Evolutionary conservation across 1,139 yeast genomes (phyloP), one percentile per base, ranked within the genome.

Genomic region (Pneumocystis murina): DNA sequence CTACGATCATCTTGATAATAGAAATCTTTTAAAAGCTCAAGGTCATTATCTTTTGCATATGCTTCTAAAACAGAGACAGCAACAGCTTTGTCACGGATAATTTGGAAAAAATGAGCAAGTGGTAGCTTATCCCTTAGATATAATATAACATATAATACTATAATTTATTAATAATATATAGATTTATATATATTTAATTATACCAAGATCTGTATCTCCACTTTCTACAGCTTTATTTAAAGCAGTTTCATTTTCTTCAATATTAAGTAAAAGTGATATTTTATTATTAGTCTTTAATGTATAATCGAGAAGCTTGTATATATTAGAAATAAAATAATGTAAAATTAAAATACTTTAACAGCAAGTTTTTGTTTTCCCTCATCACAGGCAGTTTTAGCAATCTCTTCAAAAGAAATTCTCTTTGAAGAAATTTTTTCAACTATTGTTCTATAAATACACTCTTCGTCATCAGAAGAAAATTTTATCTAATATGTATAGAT

Each of bases 291-390:
- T 80, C 4, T 84, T 78, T 0, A 87, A 85, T 71, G 92, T 97
- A 65, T 84, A 75, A 63, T 84, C 80, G 2, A 87, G 65, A 38
- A 68, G 59, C 60, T 64, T 12, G 14, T 48, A 24, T n/a, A 63
- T 38, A 58, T 38, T 58, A 58, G 41, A 39, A 38, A 12, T 39
- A 12, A 40, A 40, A 58, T 8, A 58, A 10, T 12, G 28, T 17
- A 79, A 36, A 91, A 73, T 61, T 80, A 24, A 12, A 48, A 24
- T 24, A 48, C 55, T 24, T 48, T 75, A 64, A 85, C 82, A 41
- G 96, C 86, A 36, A 92, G 75, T 36, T 79, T 78, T 4, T 80
- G 73, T 43, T 97, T 78, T 1, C 98, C 98, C 73, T 92, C 97
- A 68, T 86, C 85, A 70, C 81, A 84, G 0, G 97, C 96, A 35